Evolutionary conservation across 2,329 filamentous ascomycete genomes (phyloP), one percentile per base, ranked within the genome.

Genomic region (Fusarium veterinarium): DNA sequence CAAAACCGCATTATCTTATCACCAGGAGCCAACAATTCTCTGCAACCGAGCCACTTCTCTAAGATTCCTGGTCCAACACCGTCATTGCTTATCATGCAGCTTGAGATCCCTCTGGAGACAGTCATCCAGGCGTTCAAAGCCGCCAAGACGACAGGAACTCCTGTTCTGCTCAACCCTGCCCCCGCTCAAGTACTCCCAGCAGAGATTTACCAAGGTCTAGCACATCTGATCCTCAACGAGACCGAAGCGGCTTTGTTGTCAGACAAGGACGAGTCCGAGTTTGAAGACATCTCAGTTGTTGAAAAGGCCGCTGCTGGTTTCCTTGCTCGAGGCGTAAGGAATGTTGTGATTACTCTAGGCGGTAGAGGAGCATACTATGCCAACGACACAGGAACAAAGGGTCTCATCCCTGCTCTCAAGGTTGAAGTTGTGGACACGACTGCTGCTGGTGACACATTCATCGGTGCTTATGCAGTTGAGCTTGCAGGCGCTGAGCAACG

Each of bases 361-460:
- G 89, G 90, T 1, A 89, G 92, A 64, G 95, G 95, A 17, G 92
- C 91, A 20, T 94, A 90, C 80, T 94, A 88, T 78, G 84, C 86
- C 63, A 88, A 85, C 20, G 81, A 72, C 31, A 74, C 66, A 2
- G 82, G 80, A 17, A 76, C 74, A 38, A 84, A 84, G 57, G 86
- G 84, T 1, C 77, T 90, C 68, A 81, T 95, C 4, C 80, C 84
- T 1, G 94, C 93, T 0, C 86, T 89, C 67, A 92, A 93, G 80
- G 92, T 94, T 9, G 83, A 81, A 8, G 95, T 98, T 2, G 90
- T 97, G 6, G 95, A 98, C 80, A 98, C 95, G 2, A 98, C 95
- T 8, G 95, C 93, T 2, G 96, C 96, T 8, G 95, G 95, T 0
- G 95, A 98, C 81, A 97, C 95, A 0, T 98, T 97, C 82, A 93